Conservation (phyloP, 345 rosid genomes). For the Iberis pinnata region DNA sequence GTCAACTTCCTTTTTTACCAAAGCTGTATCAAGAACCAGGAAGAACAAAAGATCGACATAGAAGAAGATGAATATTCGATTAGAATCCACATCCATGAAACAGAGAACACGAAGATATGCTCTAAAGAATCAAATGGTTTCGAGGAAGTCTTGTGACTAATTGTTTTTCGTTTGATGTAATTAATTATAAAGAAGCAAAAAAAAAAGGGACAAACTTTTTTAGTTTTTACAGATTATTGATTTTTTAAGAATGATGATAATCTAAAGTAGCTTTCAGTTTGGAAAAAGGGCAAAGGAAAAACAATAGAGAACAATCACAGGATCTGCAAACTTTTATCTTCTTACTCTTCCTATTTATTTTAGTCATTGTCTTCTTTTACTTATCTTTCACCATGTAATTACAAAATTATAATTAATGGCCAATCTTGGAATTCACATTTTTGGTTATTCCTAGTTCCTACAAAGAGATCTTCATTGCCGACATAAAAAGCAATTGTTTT, state of each 20-base stretch:
- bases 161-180: slow-evolving; percentile 9
- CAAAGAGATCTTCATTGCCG: no score
- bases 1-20: slow-evolving; percentile 49
- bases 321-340: no score
- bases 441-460: no score
- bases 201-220: background rate
- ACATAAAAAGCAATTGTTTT: no score
- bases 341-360: background rate
- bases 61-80: slow-evolving; percentile 31
- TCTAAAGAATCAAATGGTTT: slow-evolving; percentile 19
- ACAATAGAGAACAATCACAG: no score
- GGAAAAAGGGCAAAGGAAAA: no score
- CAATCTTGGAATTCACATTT: no score
- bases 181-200: slow-evolving; percentile 4
- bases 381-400: no score
- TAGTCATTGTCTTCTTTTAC: no score
- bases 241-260: background rate
- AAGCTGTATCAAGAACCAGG: slow-evolving; percentile 39
- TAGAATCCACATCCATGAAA: slow-evolving; percentile 37
- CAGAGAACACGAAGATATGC: slow-evolving; percentile 18
- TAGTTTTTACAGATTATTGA: slow-evolving; percentile 8
- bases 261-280: no score
- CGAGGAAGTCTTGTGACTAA: slow-evolving; percentile 30
- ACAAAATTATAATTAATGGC: no score
- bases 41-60: slow-evolving; percentile 17